Percentiles rank a stretch among this genome's conserved stretches.
These are phyloP conservation scores for Pseudoneurospora amorphoporcata DNA, from an alignment of 495 filamentous ascomycete genomes.

Conservation along the genomic window DNA sequence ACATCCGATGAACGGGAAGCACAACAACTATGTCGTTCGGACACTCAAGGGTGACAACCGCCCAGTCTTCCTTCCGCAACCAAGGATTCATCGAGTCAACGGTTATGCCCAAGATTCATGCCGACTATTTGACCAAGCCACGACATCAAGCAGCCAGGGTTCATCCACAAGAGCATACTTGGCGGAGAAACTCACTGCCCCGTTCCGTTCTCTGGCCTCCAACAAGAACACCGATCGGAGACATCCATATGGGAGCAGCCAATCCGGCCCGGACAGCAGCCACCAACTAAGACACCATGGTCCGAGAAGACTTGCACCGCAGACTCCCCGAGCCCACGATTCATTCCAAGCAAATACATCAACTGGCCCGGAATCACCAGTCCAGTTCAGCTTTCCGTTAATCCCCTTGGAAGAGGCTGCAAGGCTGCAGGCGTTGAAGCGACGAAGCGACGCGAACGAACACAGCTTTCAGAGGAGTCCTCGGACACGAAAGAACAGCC, in stretches of 20 bases:
- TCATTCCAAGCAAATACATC: not conserved
- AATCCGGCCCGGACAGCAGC: not conserved
- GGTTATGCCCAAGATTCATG: constrained; percentile 19
- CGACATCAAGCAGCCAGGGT: constrained; percentile 2
- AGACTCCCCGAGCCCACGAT: not conserved
- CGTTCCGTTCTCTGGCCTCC: constrained; percentile 10
- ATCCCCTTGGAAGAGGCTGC: constrained; percentile 19
- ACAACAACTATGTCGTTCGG: constrained; percentile 6
- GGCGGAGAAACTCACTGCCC: constrained; percentile 15
- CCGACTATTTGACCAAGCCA: constrained; percentile 10
- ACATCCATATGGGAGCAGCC: constrained; percentile 2
- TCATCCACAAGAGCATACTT: constrained; percentile 8
- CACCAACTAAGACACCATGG: not conserved
- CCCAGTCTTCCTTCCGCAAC: constrained; percentile 17
- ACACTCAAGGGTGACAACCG: constrained; percentile 16
- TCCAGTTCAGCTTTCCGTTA: constrained; percentile 16
- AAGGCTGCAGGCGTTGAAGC: constrained; percentile 9
- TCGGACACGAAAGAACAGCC: constrained; percentile 13
- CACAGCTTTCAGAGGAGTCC: constrained; percentile 7
- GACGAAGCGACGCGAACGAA: constrained; percentile 12
- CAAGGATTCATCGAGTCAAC: constrained; percentile 15
- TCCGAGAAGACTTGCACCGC: not conserved
- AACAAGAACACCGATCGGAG: not conserved
- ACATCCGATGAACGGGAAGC: constrained; percentile 3
- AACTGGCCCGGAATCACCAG: constrained; percentile 2